Conservation (phyloP, 768 basidiomycete species). For the Tulasnella sp. region DNA sequence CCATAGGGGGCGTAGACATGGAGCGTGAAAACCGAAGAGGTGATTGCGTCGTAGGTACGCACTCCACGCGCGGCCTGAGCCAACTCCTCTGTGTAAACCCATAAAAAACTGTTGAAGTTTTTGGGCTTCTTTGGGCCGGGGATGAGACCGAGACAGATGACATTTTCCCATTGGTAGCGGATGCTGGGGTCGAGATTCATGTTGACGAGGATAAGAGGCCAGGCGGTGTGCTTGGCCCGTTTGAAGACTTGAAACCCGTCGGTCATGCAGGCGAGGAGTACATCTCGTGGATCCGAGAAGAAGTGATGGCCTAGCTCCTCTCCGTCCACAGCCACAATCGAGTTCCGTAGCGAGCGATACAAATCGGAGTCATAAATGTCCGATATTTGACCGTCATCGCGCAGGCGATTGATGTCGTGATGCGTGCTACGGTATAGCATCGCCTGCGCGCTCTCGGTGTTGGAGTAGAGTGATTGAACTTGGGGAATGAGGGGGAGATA, state of each 20-base stretch:
- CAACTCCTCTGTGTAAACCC: constrained; percentile 29
- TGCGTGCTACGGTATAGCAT: not conserved
- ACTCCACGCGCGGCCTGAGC: constrained; percentile 25
- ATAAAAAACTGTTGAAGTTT: constrained; percentile 30
- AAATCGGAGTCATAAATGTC: not conserved
- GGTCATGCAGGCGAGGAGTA: not conserved
- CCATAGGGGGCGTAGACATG: constrained; percentile 23
- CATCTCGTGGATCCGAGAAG: not conserved
- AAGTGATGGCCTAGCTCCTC: not conserved
- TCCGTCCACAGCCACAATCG: not conserved
- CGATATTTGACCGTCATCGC: not conserved
- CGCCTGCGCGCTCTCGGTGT: not conserved
- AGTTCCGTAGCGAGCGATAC: not conserved
- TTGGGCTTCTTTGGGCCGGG: constrained; percentile 36
- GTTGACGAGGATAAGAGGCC: constrained; percentile 34
- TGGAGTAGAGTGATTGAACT: not conserved
- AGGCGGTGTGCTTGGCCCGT: constrained; percentile 25
- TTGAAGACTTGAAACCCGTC: constrained; percentile 34
- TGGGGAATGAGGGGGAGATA: not conserved
- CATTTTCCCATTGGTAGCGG: constrained; percentile 26
- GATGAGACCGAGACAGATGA: constrained; percentile 33
- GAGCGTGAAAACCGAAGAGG: constrained; percentile 21
- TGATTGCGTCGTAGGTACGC: constrained; percentile 23
- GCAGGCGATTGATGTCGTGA: not conserved
- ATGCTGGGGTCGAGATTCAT: constrained; percentile 34